Base-by-base conservation (phyloP, 805 yeast genomes). In the Wickerhamiella lipophila region DNA sequence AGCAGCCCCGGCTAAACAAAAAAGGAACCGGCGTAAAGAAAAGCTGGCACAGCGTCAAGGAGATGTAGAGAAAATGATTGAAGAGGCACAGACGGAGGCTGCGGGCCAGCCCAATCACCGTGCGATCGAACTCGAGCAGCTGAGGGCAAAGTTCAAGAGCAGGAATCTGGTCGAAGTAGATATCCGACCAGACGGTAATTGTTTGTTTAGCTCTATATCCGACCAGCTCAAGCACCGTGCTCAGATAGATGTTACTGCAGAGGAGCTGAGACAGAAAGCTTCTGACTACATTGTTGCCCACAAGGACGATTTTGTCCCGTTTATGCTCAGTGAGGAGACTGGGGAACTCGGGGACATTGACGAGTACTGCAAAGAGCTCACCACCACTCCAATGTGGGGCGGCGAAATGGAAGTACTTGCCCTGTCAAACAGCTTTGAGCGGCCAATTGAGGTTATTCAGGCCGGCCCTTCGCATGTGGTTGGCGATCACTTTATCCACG, bases 391-490 rank as follows among this genome's bases (percentile, higher is more conserved):
- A 0, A 76, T 83, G 70, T 89, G 98, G 98, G 98, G 98, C 22
- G 92, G 95, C 7, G 96, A 92, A 58, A 69, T 86, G 69, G 98
- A 89, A 67, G 78, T 89, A 16, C 64, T 84, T 60, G 96, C 96
- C 0, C 68, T 88, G 36, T 73, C 94, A 0, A 72, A 77, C 51
- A 76, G 75, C n/a, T 83, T 72, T 57, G 71, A 79, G 51, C 78
- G 83, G 55, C 83, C 87, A 0, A 76, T 89, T n/a, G 71, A 79
- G 43, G 79, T 89, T 9, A 70, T 80, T 66, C 77, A 83, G 70
- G 82, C 86, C 42, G 94, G 94, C 0, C 74, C 87, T 4, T 72
- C 81, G 2, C 69, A 81, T 55, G 63, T 57, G 32, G 75, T 84
- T 50, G 83, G 84, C 56, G 85, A 77, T 54, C 71, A 68, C 0